Conservation (phyloP, 306 rosid species). For the Vicia villosa region DNA sequence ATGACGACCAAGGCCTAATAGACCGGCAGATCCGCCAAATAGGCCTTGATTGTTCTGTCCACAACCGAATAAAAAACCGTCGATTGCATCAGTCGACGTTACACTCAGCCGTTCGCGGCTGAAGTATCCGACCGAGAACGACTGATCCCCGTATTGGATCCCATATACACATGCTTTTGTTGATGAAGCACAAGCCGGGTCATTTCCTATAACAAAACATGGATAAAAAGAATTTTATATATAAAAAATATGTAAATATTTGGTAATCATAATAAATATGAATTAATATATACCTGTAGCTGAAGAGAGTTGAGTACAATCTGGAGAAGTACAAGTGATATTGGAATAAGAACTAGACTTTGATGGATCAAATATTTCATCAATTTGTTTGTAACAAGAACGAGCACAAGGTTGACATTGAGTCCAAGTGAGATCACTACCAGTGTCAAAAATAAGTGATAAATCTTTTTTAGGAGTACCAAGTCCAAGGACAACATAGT, state of each 20-base stretch:
- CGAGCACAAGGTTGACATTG: slow-evolving; percentile 67
- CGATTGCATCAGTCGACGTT: slow-evolving; percentile 30
- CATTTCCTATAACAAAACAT: slow-evolving; percentile 40
- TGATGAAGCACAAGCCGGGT: slow-evolving; percentile 38
- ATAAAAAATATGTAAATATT: no score
- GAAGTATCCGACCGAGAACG: slow-evolving; percentile 62
- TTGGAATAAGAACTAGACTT: slow-evolving; percentile 50
- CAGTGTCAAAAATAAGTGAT: slow-evolving; percentile 68
- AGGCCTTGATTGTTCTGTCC: slow-evolving; percentile 75
- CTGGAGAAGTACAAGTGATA: slow-evolving; percentile 47
- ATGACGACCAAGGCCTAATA: slow-evolving; percentile 79
- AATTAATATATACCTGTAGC: slow-evolving; percentile 48
- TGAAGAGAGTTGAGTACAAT: slow-evolving; percentile 50
- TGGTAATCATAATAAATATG: no score
- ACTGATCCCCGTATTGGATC: slow-evolving; percentile 57
- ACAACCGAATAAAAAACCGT: slow-evolving; percentile 60
- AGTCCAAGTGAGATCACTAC: slow-evolving; percentile 79
- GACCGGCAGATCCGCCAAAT: slow-evolving; percentile 61
- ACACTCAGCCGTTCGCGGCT: slow-evolving; percentile 51
- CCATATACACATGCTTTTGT: slow-evolving; percentile 53
- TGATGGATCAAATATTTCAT: slow-evolving; percentile 51
- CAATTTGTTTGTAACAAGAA: slow-evolving; percentile 60
- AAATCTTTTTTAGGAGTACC: slow-evolving; percentile 62
- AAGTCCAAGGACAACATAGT: slow-evolving; percentile 61
- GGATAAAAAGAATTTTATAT: no score